Percentiles rank a stretch among this genome's conserved stretches.
phyloP scores from a whole-genome alignment of 2,329 filamentous ascomycete genomes.

The Ophiostoma novo-ulmi region DNA sequence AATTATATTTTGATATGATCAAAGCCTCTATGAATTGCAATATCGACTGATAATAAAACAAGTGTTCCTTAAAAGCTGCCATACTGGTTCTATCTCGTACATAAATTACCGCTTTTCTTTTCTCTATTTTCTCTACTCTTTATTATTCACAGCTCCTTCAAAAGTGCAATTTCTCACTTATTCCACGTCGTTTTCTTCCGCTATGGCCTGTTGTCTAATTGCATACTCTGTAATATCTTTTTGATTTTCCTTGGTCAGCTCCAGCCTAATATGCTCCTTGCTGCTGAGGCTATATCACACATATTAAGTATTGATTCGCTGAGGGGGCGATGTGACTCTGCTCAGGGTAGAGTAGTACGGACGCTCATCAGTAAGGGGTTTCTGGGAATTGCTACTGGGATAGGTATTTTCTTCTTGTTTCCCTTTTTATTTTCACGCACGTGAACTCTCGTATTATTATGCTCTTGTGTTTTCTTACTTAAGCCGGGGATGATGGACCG shows the following conservation, averaged over 20 bases:
- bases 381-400: not conserved
- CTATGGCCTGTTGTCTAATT: not conserved
- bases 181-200: slow-evolving; percentile 9
- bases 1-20: too few relatives aligned
- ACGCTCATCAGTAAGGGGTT: not conserved
- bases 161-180: not conserved
- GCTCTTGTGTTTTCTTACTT: not conserved
- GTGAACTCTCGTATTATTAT: not conserved
- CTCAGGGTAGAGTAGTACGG: not conserved
- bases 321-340: not conserved
- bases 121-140: not conserved
- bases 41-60: too few relatives aligned
- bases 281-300: not conserved
- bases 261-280: not conserved
- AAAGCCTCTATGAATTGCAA: too few relatives aligned
- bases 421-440: too few relatives aligned
- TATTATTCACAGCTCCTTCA: not conserved
- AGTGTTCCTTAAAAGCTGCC: too few relatives aligned
- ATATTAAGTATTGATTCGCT: not conserved
- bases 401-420: not conserved
- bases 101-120: not conserved
- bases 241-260: not conserved
- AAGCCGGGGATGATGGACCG: too few relatives aligned
- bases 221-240: not conserved
- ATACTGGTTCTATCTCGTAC: too few relatives aligned